Evolutionary conservation across 1,139 yeast species (phyloP).

Genomic region (Pichia cactophila): DNA sequence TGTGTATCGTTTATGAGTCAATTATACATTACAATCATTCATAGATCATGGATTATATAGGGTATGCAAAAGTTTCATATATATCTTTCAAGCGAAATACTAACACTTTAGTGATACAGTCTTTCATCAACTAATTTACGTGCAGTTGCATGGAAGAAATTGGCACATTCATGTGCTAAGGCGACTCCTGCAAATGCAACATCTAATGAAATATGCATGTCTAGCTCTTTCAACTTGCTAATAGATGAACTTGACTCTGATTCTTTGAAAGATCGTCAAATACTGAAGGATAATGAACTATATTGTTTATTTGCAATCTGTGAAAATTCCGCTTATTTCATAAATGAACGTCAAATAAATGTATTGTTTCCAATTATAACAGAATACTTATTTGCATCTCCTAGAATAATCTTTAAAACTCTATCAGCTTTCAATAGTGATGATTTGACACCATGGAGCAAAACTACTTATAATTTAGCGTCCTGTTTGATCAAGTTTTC

Average conservation of each 20-base stretch:
- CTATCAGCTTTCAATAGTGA: conserved; percentile 23
- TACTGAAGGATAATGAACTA: conserved; percentile 36
- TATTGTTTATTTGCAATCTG: conserved; percentile 68
- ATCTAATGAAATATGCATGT: conserved; percentile 15
- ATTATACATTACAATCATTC: no score
- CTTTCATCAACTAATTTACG: conserved; percentile 34
- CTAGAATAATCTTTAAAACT: conserved; percentile 36
- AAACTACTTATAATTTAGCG: conserved; percentile 24
- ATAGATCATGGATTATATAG: conserved; percentile 15
- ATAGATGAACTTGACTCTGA: conserved; percentile 26
- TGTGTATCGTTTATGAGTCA: not conserved
- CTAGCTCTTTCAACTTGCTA: conserved; percentile 28
- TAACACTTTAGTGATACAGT: conserved; percentile 5
- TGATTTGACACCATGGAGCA: conserved; percentile 28
- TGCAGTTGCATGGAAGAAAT: conserved; percentile 50
- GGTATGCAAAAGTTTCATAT: conserved; percentile 15
- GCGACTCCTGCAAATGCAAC: conserved; percentile 11
- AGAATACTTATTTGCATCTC: conserved; percentile 52
- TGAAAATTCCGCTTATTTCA: conserved; percentile 39
- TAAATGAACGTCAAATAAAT: conserved; percentile 42
- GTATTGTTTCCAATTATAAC: conserved; percentile 46
- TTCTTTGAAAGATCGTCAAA: not conserved
- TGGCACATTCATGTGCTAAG: conserved; percentile 34
- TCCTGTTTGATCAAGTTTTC: conserved; percentile 30
- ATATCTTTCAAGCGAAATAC: not conserved